phyloP scores from a whole-genome alignment of 2,329 filamentous ascomycete genomes.

The Boeremia lycopersici region DNA sequence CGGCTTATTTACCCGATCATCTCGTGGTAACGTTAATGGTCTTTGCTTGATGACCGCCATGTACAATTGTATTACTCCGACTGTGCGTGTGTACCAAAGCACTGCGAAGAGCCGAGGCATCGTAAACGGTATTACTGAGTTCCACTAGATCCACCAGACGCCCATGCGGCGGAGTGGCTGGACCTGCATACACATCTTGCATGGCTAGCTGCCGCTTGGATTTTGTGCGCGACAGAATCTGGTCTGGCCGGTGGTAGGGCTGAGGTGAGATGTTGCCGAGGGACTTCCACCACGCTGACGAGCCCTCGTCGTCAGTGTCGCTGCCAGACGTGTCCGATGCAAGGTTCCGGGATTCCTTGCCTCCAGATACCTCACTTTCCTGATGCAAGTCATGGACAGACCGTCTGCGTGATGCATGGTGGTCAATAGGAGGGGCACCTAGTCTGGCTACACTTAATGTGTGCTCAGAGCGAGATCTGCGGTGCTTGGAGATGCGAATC shows the following conservation, averaged over 20 bases:
- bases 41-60: background rate
- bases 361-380: background rate
- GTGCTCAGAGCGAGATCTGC: constrained; percentile 3
- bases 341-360: background rate
- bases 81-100: background rate
- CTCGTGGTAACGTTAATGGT: background rate
- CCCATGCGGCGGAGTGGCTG: background rate
- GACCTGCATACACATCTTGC: background rate
- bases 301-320: background rate
- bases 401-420: background rate
- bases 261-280: background rate
- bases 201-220: background rate
- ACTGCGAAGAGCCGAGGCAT: background rate
- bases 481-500: background rate
- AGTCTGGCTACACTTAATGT: background rate
- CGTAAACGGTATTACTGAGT: background rate
- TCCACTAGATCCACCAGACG: background rate
- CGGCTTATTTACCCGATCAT: background rate
- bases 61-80: background rate
- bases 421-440: background rate
- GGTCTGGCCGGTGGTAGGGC: background rate
- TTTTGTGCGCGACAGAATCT: background rate
- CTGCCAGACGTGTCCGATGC: background rate
- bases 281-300: background rate
- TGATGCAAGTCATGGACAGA: background rate